Base-by-base conservation (phyloP, 768 basidiomycete species). In the Lanmaoa rubissima region DNA sequence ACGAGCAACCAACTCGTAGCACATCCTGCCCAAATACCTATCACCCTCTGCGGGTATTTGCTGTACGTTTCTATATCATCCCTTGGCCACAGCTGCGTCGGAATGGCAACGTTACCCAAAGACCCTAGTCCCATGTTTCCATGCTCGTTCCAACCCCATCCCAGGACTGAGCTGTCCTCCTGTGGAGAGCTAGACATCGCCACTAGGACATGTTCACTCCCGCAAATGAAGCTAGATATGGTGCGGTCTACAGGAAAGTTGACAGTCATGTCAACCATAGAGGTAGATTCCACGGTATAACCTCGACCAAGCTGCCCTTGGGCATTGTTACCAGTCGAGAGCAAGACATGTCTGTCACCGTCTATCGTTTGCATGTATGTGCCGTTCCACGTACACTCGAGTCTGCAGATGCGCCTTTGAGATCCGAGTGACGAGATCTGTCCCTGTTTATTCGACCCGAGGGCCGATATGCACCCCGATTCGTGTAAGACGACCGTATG, bases 101-200 rank as follows among this genome's bases (percentile, higher is more conserved):
- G 86, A 16, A 66, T 28, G 8, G 64, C 58, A 10, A 82, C 71
- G 62, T 94, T 86, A 4, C 77, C 73, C 5, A 82, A 82, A 36
- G 78, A 75, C 0, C 85, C 87, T 24, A 83, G 65, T 0, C 91
- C 94, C 28, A 98, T 76, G 70, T 97, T 98, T 8, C 96, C 96
- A 68, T 98, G 96, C 70, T 98, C 96, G 70, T 98, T 98, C 95
- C 96, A 98, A 0, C 96, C 96, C 92, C 95, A 97, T 0, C 84
- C 90, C 83, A 85, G 90, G 0, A 94, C 80, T 10, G 56, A 44
- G 24, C 51, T 31, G 5, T 41, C 35, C 60, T 82, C 79, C 1
- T 63, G 59, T 13, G 42, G 34, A 26, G 53, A 43, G n/a, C 42
- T 50, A 5, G 60, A 49, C 49, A 57, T 54, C 2, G 77, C 62